Conservation (phyloP, 331 rosid genomes). For the Prunus yedoensis region DNA sequence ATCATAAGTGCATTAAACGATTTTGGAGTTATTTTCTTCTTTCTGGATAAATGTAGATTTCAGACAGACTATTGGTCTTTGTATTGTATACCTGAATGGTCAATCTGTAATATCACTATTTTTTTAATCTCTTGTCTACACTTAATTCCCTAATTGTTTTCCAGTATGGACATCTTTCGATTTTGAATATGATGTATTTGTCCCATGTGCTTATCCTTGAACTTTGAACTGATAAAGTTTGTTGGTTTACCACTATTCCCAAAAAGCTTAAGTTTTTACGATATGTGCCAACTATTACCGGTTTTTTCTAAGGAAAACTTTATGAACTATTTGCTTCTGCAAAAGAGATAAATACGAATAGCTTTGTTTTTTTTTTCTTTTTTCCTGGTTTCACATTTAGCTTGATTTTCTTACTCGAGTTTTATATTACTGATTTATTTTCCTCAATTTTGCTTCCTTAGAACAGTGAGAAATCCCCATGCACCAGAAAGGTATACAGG, state of each 20-base stretch:
- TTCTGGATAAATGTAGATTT: neutral
- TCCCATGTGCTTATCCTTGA: neutral
- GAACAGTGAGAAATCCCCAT: slow-evolving; percentile 95
- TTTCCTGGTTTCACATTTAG: slow-evolving; percentile 6
- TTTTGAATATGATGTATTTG: neutral
- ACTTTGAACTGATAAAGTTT: neutral
- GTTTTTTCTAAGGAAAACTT: neutral
- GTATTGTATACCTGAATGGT: neutral
- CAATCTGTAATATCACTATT: neutral
- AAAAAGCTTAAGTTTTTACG: neutral
- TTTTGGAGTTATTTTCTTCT: neutral
- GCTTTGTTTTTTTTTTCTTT: neutral
- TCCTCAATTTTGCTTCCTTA: slow-evolving; percentile 40
- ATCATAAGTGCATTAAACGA: neutral
- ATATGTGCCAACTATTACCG: neutral
- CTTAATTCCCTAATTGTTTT: neutral
- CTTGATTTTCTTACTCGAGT: slow-evolving; percentile 18
- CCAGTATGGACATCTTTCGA: neutral
- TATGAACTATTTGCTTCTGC: neutral
- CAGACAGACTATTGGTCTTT: neutral
- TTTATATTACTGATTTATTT: slow-evolving; percentile 2
- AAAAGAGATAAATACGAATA: neutral
- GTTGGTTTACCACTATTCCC: too few relatives aligned
- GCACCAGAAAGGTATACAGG: slow-evolving; percentile 92
- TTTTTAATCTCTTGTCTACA: neutral